phyloP scores from a whole-genome alignment of 2,329 filamentous ascomycete species.

The Colletotrichum tropicale region DNA sequence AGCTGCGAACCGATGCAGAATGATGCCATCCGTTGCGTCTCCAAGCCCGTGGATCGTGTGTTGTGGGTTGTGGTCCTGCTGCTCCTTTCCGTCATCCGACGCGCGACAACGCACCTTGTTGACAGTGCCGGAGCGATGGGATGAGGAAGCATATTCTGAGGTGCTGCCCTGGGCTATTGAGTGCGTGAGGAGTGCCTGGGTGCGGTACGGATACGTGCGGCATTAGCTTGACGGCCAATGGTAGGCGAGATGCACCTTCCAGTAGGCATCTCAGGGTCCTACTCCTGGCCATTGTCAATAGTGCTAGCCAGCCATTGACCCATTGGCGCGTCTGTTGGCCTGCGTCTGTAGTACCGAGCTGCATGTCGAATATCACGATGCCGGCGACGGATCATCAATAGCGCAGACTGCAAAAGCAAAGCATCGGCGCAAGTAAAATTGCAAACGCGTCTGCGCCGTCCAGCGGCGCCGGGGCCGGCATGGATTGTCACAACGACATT shows the following conservation, averaged over 20 bases:
- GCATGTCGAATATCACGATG: background rate
- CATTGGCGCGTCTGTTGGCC: background rate
- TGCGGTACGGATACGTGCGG: background rate
- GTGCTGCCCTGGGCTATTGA: background rate
- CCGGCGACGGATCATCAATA: conserved; percentile 7
- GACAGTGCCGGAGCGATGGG: background rate
- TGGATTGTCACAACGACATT: conserved; percentile 16
- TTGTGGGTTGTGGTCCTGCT: background rate
- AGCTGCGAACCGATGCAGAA: conserved; percentile 1
- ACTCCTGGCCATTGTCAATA: background rate
- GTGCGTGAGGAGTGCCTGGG: background rate
- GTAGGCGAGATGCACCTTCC: background rate
- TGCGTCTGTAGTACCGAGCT: background rate
- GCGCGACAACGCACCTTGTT: background rate
- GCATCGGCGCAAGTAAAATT: conserved; percentile 7
- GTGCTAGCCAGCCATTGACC: background rate
- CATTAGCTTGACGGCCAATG: background rate
- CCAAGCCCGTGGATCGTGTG: background rate
- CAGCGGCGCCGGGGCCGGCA: background rate
- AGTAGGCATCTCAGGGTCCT: background rate
- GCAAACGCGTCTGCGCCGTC: background rate
- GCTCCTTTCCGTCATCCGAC: background rate
- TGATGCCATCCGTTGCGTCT: conserved; percentile 1
- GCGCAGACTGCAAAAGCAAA: conserved; percentile 15
- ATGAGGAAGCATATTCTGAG: background rate